These are phyloP conservation scores for Sonneratia caseolaris DNA, from an alignment of 345 rosid genomes.

Conservation along the genomic window DNA sequence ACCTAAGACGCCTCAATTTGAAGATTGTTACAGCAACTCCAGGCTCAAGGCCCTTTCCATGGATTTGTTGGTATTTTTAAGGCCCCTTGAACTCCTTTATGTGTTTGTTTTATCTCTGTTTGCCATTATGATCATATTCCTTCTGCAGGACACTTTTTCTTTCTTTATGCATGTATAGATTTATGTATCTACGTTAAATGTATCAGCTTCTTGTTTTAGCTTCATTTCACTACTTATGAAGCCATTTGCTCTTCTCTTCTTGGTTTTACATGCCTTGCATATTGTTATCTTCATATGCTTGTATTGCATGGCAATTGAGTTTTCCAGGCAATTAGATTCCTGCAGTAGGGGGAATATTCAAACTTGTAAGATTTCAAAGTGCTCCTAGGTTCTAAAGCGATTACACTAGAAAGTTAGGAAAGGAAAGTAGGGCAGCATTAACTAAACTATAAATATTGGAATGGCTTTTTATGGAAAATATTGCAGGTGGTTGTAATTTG, in stretches of 20 bases:
- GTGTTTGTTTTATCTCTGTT: background rate
- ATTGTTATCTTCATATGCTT: background rate
- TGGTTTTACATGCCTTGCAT: background rate
- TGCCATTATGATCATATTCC: background rate
- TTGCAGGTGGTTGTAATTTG: background rate
- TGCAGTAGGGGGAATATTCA: background rate
- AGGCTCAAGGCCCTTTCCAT: constrained; percentile 75
- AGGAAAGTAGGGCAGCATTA: background rate
- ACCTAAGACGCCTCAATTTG: constrained; percentile 64
- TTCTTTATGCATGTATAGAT: background rate
- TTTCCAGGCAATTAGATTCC: background rate
- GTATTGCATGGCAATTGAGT: background rate
- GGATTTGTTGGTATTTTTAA: constrained; percentile 62
- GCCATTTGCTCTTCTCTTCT: background rate
- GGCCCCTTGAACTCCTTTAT: constrained; percentile 1
- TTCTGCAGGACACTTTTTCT: background rate
- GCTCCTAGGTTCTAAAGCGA: background rate
- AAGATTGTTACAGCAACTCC: constrained; percentile 49
- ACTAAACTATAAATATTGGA: background rate
- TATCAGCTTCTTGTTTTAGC: background rate
- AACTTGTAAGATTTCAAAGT: background rate
- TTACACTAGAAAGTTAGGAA: background rate
- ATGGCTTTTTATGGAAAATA: background rate
- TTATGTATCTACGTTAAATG: background rate
- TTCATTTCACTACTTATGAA: background rate